phyloP scores from a whole-genome alignment of 2,329 filamentous ascomycete species.

The Drechslerella dactyloides region DNA sequence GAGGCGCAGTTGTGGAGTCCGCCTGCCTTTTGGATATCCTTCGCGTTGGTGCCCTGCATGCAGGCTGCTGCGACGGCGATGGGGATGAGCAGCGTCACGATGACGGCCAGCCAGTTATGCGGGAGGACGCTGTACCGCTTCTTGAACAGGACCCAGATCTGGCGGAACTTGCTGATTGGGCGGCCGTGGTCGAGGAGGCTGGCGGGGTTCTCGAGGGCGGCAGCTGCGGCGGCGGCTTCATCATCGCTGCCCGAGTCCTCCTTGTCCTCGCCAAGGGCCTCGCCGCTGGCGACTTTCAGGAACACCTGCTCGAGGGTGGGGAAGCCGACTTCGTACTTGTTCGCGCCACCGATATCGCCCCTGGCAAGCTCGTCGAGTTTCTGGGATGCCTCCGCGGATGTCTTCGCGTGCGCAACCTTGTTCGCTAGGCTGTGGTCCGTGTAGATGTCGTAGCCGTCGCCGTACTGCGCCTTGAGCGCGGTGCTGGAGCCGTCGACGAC shows the following conservation, averaged over 20 bases:
- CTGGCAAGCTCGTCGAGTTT: slow-evolving; percentile 74
- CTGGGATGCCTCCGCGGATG: slow-evolving; percentile 72
- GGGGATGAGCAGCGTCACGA: slow-evolving; percentile 76
- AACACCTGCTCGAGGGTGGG: slow-evolving; percentile 95
- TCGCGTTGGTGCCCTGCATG: slow-evolving; percentile 46
- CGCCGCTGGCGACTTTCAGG: slow-evolving; percentile 70
- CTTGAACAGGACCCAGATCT: slow-evolving; percentile 75
- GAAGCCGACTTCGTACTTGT: slow-evolving; percentile 82
- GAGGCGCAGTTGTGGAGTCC: slow-evolving; percentile 32
- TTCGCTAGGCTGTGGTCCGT: slow-evolving; percentile 65
- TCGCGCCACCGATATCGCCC: slow-evolving; percentile 62
- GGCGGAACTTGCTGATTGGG: slow-evolving; percentile 71
- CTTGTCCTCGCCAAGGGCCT: slow-evolving; percentile 40
- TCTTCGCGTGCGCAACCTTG: slow-evolving; percentile 65
- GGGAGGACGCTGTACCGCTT: slow-evolving; percentile 80
- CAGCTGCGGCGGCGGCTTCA: slow-evolving; percentile 71
- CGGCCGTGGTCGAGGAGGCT: slow-evolving; percentile 69
- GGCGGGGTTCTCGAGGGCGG: slow-evolving; percentile 7
- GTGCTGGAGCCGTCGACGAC: slow-evolving; percentile 84
- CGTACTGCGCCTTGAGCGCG: slow-evolving; percentile 79
- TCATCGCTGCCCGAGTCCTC: slow-evolving; percentile 18
- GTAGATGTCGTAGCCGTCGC: slow-evolving; percentile 83
- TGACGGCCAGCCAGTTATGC: slow-evolving; percentile 77
- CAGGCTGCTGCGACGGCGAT: slow-evolving; percentile 72
- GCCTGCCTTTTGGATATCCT: neutral